Evolutionary conservation across 2,329 filamentous ascomycete genomes (phyloP), one percentile per base, ranked within the genome.

Genomic region (Parastagonospora nodorum): DNA sequence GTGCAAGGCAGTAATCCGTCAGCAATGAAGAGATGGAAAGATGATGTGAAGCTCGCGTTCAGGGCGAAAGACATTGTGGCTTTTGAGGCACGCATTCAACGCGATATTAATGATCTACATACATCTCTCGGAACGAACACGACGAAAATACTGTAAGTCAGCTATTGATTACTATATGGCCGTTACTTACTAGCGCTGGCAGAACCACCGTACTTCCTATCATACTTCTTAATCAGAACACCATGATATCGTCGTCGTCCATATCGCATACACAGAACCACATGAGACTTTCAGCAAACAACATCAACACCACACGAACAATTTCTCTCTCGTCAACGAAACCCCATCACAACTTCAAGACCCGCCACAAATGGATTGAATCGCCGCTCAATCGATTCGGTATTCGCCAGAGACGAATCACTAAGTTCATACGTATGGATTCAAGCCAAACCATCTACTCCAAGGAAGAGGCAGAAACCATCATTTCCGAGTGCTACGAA

Each of bases 41-140:
- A n/a, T 8, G 47, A 47, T 24, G 16, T 60, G 8, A 45, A 32
- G 29, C 12, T 60, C 5, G 45, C 33, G 2, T 31, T 53, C 16
- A 60, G 55, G 15, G 16, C 51, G 24, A 60, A 50, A 28, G 51
- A 53, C 19, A 55, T 55, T 5, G 36, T 42, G 4, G 42, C 28
- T 11, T 46, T 55, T 15, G 55, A 58, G 38, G 40, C 10, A 8
- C 43, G 48, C 2, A 50, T 60, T 12, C 46, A 55, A 16, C 45
- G 42, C 2, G 57, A 55, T 16, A 52, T 54, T 10, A 36, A 31
- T 4, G 39, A 44, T 29, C 36, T 55, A 1, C 37, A 48, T 11
- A 29, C 42, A 5, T 48, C 51, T 8, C 37, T 57, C 8, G 45
- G 35, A 5, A 16, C 47, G 2, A 55, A 57, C 32, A 39, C 8